Conservation (phyloP, 2,329 filamentous ascomycete genomes). For the Alternaria angustiovoidea region DNA sequence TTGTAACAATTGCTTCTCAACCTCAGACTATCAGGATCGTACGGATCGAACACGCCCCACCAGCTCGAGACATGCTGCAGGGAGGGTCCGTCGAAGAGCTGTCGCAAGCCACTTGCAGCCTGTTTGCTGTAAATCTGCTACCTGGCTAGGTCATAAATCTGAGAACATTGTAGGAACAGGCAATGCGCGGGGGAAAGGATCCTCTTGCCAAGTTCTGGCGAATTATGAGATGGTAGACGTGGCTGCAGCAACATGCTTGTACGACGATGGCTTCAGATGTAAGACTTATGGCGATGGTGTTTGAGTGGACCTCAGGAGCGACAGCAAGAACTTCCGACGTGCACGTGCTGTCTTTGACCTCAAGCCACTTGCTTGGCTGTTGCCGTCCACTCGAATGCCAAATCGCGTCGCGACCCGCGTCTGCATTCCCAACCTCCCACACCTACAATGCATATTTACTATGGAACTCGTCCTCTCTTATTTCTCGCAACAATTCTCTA, state of each 20-base stretch:
- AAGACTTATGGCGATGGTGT: background rate
- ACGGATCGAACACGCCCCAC: background rate
- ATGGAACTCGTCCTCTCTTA: background rate
- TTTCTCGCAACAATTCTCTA: background rate
- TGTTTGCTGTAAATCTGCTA: background rate
- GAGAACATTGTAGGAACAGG: background rate
- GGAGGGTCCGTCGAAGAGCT: background rate
- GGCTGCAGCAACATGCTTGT: background rate
- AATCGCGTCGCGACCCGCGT: background rate
- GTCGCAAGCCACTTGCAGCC: background rate
- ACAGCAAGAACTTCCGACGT: no score
- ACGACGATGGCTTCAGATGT: background rate
- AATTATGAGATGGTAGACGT: background rate
- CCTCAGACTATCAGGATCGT: background rate
- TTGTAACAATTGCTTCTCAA: no score
- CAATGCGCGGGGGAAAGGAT: background rate
- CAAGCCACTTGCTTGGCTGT: no score
- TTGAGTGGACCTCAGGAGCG: background rate
- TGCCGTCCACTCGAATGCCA: background rate
- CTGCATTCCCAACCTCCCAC: background rate
- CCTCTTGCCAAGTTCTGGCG: background rate
- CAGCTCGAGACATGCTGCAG: background rate
- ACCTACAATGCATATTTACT: background rate
- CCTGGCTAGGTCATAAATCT: background rate
- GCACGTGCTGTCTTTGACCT: background rate